Base-by-base conservation (phyloP, 2,329 filamentous ascomycete species). In the Aspergillus latus region DNA sequence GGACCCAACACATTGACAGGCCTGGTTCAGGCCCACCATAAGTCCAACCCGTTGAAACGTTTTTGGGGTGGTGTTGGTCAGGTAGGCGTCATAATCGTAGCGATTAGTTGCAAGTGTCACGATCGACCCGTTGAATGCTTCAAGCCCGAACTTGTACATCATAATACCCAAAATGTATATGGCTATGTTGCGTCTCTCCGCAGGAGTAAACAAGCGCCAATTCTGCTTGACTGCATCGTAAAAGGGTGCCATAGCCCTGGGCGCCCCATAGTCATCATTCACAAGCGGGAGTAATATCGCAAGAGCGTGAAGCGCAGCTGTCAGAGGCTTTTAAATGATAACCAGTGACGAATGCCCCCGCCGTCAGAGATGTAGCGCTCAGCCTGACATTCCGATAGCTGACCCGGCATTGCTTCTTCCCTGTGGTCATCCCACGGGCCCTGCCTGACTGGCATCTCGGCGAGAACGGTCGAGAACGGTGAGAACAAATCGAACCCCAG, bases 11-110 rank as follows among this genome's bases (percentile, higher is more conserved):
- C 59, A 59, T 36, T 61, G 59, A 42, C 54, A 59, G 13, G 57
- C 57, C 36, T 59, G 59, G 26, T 61, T 61, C 1, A 61, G 52
- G 34, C 59, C 57, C 13, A 57, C 57, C 59, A 61, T 57, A 6
- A 61, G 54, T n/a, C 59, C 59, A 29, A 61, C 59, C n/a, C 59
- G 40, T 37, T 61, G 54, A 15, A 61, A 61, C 4, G 59, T 61
- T 50, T 61, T 61, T 11, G 59, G 52, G 1, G 47, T 26, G 5
- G 54, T 59, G 11, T 49, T 16, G 29, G 52, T 47, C 21, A 49
- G 13, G 37, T 54, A 53, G 26, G 59, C 59, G 54, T 61, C 59
- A 36, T 61, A 58, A 39, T 61, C 59, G 30, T 61, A 61, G 26
- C 55, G 54, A 26, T 61, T 61, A 4, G 57, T 61, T 7, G 59